phyloP scores from a whole-genome alignment of 192 early-diverging fungal species.

The Podila epigama region DNA sequence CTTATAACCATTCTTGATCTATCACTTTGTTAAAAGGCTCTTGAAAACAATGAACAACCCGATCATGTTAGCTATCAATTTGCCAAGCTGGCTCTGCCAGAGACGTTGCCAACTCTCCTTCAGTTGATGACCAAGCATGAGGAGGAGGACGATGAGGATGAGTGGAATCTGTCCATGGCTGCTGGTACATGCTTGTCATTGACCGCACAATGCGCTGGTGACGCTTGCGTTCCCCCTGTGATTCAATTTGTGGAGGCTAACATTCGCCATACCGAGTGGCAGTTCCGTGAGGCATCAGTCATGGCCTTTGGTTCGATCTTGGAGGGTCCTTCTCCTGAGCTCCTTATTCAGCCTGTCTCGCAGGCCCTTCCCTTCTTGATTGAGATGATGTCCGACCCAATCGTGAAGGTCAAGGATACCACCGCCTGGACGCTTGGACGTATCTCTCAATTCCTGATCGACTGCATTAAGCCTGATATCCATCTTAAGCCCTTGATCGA shows the following conservation, averaged over 20 bases:
- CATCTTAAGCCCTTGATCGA: slow-evolving; percentile 75
- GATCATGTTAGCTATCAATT: slow-evolving; percentile 73
- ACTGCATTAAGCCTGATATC: slow-evolving; percentile 76
- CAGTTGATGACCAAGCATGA: slow-evolving; percentile 95
- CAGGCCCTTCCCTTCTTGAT: slow-evolving; percentile 91
- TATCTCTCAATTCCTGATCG: slow-evolving; percentile 83
- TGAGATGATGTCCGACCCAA: slow-evolving; percentile 86
- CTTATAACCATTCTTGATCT: background rate
- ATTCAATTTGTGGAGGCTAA: slow-evolving; percentile 90
- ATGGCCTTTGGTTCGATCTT: slow-evolving; percentile 99
- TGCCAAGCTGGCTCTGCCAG: slow-evolving; percentile 76
- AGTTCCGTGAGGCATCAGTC: slow-evolving; percentile 93
- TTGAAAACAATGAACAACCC: slow-evolving; percentile 55
- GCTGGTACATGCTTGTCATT: slow-evolving; percentile 93
- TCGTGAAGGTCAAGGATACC: slow-evolving; percentile 93
- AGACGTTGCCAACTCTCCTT: slow-evolving; percentile 87
- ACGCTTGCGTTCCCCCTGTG: slow-evolving; percentile 82
- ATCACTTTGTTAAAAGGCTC: slow-evolving; percentile 44
- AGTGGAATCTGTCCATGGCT: slow-evolving; percentile 99
- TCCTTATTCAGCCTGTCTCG: slow-evolving; percentile 74
- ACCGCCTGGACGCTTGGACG: slow-evolving; percentile 99
- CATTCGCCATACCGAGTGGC: slow-evolving; percentile 89
- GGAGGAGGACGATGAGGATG: slow-evolving; percentile 98
- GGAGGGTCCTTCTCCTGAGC: slow-evolving; percentile 80
- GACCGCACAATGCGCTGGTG: slow-evolving; percentile 83